Conservation (phyloP, 148 eudicot species). For the Chenopodium formosanum region DNA sequence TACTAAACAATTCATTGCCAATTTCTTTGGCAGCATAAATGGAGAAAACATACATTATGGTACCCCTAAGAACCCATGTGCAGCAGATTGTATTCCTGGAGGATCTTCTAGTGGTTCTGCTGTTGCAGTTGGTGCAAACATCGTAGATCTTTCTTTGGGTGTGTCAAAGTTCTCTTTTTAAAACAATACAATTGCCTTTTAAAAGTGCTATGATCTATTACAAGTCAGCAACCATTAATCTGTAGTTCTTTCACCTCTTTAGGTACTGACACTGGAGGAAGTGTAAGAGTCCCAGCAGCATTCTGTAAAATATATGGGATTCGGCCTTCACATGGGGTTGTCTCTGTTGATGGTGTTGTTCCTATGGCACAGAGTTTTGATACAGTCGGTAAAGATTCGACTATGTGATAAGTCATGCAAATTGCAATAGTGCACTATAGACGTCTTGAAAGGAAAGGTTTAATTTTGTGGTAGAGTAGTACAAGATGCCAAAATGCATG, state of each 20-base stretch:
- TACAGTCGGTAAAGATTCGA: slow-evolving; percentile 64
- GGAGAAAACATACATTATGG: slow-evolving; percentile 90
- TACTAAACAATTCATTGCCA: background rate
- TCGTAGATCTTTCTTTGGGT: slow-evolving; percentile 82
- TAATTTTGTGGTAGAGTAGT: background rate
- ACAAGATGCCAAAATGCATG: slow-evolving; percentile 2
- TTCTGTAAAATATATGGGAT: slow-evolving; percentile 84
- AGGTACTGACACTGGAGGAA: slow-evolving; percentile 98
- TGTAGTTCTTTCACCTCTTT: background rate
- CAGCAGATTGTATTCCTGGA: slow-evolving; percentile 81
- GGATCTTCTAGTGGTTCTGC: slow-evolving; percentile 98
- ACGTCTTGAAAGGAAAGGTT: background rate
- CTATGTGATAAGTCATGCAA: background rate
- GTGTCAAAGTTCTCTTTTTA: slow-evolving; percentile 12
- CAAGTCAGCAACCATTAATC: background rate
- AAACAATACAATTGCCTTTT: too few relatives aligned
- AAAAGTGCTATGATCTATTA: too few relatives aligned
- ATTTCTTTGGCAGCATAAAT: slow-evolving; percentile 52
- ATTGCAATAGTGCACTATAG: slow-evolving; percentile 1
- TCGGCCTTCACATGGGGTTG: slow-evolving; percentile 90
- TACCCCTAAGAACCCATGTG: slow-evolving; percentile 79
- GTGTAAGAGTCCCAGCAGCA: slow-evolving; percentile 89
- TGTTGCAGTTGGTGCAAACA: slow-evolving; percentile 78
- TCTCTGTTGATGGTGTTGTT: slow-evolving; percentile 69
- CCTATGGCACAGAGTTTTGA: slow-evolving; percentile 98